Evolutionary conservation across 2,329 filamentous ascomycete species (phyloP), one percentile per base, ranked within the genome.

Genomic region (Dryadomyces quercus-mongolicae): DNA sequence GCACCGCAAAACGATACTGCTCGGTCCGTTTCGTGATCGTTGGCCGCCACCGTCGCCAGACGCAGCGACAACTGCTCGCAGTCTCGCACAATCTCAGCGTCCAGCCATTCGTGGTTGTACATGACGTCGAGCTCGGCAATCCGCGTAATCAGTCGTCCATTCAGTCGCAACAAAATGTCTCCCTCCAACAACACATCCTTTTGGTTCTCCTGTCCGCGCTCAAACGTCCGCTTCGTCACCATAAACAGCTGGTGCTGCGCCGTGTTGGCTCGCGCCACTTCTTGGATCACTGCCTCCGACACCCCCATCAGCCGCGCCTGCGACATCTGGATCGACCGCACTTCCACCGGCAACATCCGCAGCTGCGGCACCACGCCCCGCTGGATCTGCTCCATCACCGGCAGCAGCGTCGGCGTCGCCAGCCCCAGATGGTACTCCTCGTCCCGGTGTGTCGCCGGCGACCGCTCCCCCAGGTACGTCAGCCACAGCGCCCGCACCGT

Each of bases 301-400:
- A 97, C 89, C 10, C 93, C 93, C 91, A 98, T 97, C 60, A 97
- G 89, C 42, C 91, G 86, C 16, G 89, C 92, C 70, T 98, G 93
- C 43, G 86, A 87, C 92, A 98, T 97, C 64, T 95, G 90, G 34
- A 98, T 89, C 12, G 93, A 86, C 56, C 94, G 87, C 64, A 94
- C 91, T 68, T 98, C 93, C 63, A 96, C 88, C 53, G 93, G 93
- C 47, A 98, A 73, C 67, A 98, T 95, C 16, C 92, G 83, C 38
- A 98, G 75, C 60, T 87, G 85, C 0, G 93, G 94, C 22, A 81
- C 82, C 56, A 83, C 74, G 36, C 88, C 92, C 56, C 81, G 76
- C 66, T 91, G 88, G 58, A 98, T 89, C 66, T 94, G 83, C 20
- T 85, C 80, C 45, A 96, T 77, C n/a, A 98, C 86, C 0, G 92